These are phyloP conservation scores for Salvia hispanica DNA, from an alignment of 257 asterid species.

Conservation along the genomic window DNA sequence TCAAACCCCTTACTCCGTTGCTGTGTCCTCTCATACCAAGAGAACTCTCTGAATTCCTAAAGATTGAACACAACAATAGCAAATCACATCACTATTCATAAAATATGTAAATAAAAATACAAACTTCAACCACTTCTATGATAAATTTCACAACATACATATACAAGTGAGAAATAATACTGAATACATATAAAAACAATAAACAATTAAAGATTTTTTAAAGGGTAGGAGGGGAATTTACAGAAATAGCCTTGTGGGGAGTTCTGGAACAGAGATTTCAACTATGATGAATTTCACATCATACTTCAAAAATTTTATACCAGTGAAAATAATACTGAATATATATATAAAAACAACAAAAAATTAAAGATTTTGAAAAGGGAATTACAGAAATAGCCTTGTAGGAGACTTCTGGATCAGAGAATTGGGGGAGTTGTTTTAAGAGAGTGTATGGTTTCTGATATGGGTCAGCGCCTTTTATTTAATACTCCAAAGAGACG, in stretches of 20 bases:
- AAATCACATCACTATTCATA: no score
- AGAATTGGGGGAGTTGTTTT: no score
- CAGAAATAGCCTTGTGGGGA: slow-evolving; percentile 53
- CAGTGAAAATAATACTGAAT: no score
- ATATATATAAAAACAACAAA: no score
- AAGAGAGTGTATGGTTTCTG: background rate
- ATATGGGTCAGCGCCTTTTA: slow-evolving; percentile 36
- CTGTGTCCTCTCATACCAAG: slow-evolving; percentile 55
- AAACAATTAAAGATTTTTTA: background rate
- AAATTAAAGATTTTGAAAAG: no score
- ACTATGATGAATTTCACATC: no score
- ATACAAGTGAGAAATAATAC: background rate
- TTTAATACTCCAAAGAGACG: slow-evolving; percentile 25
- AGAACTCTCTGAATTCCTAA: slow-evolving; percentile 68
- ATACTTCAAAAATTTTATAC: no score
- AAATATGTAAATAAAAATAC: background rate
- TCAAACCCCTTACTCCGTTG: slow-evolving; percentile 50
- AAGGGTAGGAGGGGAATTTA: slow-evolving; percentile 32
- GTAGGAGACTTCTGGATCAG: no score
- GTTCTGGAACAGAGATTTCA: slow-evolving; percentile 38
- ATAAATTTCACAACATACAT: slow-evolving; percentile 6
- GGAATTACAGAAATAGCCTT: no score
- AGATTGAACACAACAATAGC: background rate
- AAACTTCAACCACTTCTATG: slow-evolving; percentile 9
- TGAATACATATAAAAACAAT: background rate